Base-by-base conservation (phyloP, 169 alveolate genomes). In the Plasmodium sp. region DNA sequence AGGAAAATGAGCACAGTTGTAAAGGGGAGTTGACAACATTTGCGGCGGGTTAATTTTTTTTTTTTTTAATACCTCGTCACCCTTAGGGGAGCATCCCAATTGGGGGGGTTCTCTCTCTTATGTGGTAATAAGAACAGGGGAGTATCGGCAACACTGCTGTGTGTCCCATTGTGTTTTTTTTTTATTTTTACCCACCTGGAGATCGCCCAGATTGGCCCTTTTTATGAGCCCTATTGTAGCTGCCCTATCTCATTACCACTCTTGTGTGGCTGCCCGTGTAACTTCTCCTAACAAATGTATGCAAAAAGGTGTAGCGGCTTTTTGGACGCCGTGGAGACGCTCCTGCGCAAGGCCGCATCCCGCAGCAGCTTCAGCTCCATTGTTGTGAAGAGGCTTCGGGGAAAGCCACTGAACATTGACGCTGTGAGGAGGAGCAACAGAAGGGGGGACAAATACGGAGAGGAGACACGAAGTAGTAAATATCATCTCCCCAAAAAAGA, bases 341-440 rank as follows among this genome's bases (percentile, higher is more conserved):
- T 75, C 43, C 22, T 48, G 27, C 48, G 31, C 14, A 71, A 33
- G 41, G 41, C 48, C 9, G 43, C n/a, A 54, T n/a, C 43, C 9
- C 31, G 80, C 27, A 86, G 62, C 14, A 16, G 31, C 45, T 75
- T 86, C 54, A 56, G 41, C 71, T 67, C 43, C 41, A n/a, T 51
- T 14, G 9, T 86, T 75, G 62, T 79, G 5, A 86, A 74, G 18
- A 31, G 31, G n/a, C 80, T 33, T 36, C 39, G 72, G 31, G 81
- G 48, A 5, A 86, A 86, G 62, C 85, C 86, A 36, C 22, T 67
- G 45, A 86, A 86, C 72, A 86, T 86, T 58, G 93, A 86, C 67
- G 7, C 39, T 74, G 62, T 77, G 18, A 79, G 48, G 56, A 86
- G 71, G 71, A 79, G 54, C 43, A 33, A 22, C 27, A 74, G 71